Evolutionary conservation across 163 green algal genomes (phyloP), one percentile per base, ranked within the genome.

Genomic region (Prototheca stagnorum): DNA sequence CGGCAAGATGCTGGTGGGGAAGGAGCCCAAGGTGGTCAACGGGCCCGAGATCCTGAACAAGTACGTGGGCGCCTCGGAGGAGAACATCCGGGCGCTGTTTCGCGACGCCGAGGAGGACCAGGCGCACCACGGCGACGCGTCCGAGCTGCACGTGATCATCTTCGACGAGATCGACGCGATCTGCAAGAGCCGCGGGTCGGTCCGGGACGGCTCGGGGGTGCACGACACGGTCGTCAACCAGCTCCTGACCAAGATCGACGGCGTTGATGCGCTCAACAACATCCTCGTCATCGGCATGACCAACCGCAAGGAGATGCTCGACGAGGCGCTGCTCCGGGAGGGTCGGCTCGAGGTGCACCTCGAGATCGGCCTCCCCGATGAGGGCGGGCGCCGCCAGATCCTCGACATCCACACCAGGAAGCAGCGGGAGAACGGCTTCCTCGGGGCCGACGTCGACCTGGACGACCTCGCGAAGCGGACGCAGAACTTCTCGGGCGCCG

Each of bases 141-240:
- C 68, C 12, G 82, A 93, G n/a, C 75, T 99, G 55, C 91, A 98
- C 71, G 87, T 99, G 51, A 96, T 99, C 73, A 98, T 98, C 56
- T 99, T 99, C 66, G 91, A 99, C 56, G 91, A 99, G 73, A 97
- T 99, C 43, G 91, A 99, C 56, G 91, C 91, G 49, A 94, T 99
- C 60, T 97, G 89, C 79, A 96, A 96, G 39, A 45, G 29, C 8
- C 76, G 91, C 35, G 91, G 91, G 43, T 86, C 61, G 22, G 79
- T 88, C 4, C 54, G 65, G 0, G 75, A 82, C 49, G 82, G 86
- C 45, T 84, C 75, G 1, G 90, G 84, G 14, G 88, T 96, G 42
- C 82, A 96, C 54, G 91, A 99, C 77, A 94, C 83, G 15, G 74
- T 99, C 14, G 90, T 99, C 35, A 99, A 98, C 74, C 88, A 97